Conservation (phyloP, 2,329 filamentous ascomycete species). For the Fusarium hostae region DNA sequence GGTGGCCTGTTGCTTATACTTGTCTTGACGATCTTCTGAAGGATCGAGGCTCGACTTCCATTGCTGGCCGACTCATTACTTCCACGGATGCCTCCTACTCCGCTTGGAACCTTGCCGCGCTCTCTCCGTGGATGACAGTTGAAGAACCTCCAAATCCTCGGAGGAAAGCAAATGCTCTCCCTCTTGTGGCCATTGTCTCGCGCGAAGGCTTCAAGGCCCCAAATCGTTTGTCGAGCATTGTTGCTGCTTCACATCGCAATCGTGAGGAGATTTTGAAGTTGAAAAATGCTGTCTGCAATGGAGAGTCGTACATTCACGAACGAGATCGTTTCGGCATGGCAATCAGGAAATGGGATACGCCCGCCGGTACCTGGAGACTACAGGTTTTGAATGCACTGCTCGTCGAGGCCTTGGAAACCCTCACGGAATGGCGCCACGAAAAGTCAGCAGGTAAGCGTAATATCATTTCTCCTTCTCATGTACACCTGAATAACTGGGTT, state of each 20-base stretch:
- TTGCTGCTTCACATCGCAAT: conserved; percentile 73
- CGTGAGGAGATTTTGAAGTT: conserved; percentile 69
- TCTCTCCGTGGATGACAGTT: conserved; percentile 76
- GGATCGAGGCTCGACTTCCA: conserved; percentile 58
- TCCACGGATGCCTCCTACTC: conserved; percentile 74
- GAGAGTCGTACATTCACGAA: conserved; percentile 58
- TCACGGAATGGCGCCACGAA: conserved; percentile 47
- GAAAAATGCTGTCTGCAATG: conserved; percentile 65
- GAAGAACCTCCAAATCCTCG: conserved; percentile 55
- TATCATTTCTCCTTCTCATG: conserved; percentile 33
- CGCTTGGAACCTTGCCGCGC: conserved; percentile 79
- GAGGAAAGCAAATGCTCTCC: conserved; percentile 63
- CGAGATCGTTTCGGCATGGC: conserved; percentile 78
- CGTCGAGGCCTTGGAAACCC: conserved; percentile 65
- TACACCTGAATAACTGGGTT: conserved; percentile 15
- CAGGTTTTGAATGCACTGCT: conserved; percentile 76
- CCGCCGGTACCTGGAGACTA: conserved; percentile 72
- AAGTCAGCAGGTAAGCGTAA: conserved; percentile 53
- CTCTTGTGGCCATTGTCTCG: conserved; percentile 63
- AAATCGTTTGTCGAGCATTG: conserved; percentile 77
- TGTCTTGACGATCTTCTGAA: conserved; percentile 65
- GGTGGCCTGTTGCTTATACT: conserved; percentile 73
- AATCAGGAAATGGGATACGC: conserved; percentile 75
- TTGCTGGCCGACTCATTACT: conserved; percentile 66
- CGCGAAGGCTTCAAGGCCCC: conserved; percentile 83